Percentiles rank a stretch among this genome's conserved stretches.
Conservation (phyloP, 2,329 filamentous ascomycete species). For the Diaporthe ilicicola region DNA sequence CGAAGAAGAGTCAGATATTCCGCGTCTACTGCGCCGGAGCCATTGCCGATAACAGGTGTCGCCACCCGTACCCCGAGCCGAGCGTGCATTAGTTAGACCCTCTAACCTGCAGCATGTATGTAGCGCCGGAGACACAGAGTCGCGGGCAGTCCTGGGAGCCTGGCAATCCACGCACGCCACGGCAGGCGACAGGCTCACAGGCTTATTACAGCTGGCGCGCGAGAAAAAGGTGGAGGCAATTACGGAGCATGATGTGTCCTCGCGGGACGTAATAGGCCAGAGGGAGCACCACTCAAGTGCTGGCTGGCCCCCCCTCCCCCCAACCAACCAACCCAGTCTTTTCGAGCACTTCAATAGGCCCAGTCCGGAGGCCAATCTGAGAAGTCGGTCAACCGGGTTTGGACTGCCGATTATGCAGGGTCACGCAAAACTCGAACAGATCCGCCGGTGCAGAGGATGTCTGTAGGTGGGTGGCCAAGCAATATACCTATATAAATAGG, state of each 20-base stretch:
- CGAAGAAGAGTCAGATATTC: not conserved
- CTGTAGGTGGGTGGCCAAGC: not conserved
- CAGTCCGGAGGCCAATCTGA: not conserved
- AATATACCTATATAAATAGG: slow-evolving; percentile 15
- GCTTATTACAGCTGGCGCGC: not conserved
- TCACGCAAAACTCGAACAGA: slow-evolving; percentile 10
- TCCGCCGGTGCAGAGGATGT: not conserved
- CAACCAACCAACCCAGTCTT: too few species aligned
- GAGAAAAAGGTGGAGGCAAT: slow-evolving; percentile 5
- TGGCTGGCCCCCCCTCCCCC: not conserved
- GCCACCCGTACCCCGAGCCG: not conserved
- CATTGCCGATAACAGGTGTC: not conserved
- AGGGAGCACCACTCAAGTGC: not conserved
- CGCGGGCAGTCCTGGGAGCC: too few species aligned
- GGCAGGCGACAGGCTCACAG: too few species aligned
- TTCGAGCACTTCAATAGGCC: slow-evolving; percentile 8
- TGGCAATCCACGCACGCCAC: too few species aligned
- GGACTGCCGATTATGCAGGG: not conserved
- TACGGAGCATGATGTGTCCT: not conserved
- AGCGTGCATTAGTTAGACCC: slow-evolving; percentile 12
- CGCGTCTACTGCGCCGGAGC: not conserved
- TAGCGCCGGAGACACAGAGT: not conserved
- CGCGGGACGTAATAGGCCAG: slow-evolving; percentile 3
- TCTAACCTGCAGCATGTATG: not conserved
- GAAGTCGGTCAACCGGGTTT: not conserved